Evolutionary conservation across 306 rosid genomes (phyloP).

Genomic region (Benincasa hispida): DNA sequence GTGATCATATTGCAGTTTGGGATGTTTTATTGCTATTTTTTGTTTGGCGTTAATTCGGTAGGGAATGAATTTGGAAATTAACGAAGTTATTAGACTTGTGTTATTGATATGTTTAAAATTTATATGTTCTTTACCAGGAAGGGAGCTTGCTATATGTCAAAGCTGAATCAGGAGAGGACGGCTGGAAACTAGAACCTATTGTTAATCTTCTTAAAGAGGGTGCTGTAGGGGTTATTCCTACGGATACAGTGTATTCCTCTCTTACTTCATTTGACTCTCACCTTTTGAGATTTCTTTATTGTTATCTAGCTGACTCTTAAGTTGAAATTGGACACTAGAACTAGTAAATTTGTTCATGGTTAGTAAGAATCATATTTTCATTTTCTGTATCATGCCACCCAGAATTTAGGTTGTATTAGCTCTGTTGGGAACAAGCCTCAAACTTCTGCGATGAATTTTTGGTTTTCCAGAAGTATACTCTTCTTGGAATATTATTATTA

Average conservation of each 20-base stretch:
- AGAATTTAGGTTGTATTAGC: background rate
- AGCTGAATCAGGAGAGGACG: constrained; percentile 62
- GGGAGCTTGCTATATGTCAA: constrained; percentile 56
- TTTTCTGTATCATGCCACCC: background rate
- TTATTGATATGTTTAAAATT: background rate
- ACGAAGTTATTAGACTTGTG: background rate
- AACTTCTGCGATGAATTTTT: background rate
- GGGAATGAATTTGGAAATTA: background rate
- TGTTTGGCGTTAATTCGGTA: background rate
- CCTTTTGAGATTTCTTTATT: background rate
- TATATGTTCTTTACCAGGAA: constrained; percentile 29
- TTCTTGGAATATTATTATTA: background rate
- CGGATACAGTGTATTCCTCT: constrained; percentile 60
- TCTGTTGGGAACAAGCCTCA: background rate
- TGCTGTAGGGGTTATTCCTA: constrained; percentile 90
- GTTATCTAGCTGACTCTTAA: background rate
- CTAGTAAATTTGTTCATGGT: background rate
- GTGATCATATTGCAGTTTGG: background rate
- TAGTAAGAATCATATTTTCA: background rate
- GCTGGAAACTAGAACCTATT: constrained; percentile 74
- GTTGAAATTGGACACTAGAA: background rate
- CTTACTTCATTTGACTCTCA: background rate
- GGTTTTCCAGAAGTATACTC: background rate
- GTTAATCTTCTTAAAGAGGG: constrained; percentile 58
- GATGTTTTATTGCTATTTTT: background rate